Evolutionary conservation across 257 asterid genomes (phyloP).

Genomic region (Paraleonurus japonicus): DNA sequence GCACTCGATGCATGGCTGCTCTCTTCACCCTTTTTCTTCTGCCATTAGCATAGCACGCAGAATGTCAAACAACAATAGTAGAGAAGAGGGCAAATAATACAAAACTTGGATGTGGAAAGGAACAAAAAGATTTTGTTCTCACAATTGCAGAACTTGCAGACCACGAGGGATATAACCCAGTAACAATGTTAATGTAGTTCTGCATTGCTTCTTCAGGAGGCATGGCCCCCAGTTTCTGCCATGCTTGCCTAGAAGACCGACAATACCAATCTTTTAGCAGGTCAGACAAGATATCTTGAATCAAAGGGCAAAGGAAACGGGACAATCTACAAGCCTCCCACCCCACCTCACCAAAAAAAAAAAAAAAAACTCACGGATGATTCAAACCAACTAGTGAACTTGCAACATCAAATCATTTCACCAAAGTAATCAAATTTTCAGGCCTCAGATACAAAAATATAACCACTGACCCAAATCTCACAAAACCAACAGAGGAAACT

Average conservation of each 20-base stretch:
- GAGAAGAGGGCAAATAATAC: not conserved
- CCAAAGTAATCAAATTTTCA: not conserved
- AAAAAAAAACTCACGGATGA: no score
- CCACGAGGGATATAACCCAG: constrained; percentile 49
- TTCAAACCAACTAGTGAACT: not conserved
- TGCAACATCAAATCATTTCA: not conserved
- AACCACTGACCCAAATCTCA: not conserved
- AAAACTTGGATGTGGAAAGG: not conserved
- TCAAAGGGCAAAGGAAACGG: not conserved
- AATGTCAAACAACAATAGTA: not conserved
- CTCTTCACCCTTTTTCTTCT: constrained; percentile 47
- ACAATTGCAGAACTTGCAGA: constrained; percentile 24
- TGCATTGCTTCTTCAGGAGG: not conserved
- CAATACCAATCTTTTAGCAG: constrained; percentile 8
- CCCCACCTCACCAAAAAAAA: no score
- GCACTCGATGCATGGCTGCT: constrained; percentile 31
- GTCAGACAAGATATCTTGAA: no score
- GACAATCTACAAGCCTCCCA: no score
- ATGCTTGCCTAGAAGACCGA: constrained; percentile 52
- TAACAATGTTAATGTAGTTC: constrained; percentile 43
- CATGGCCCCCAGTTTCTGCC: constrained; percentile 60
- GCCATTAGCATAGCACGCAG: constrained; percentile 26
- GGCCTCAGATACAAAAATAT: not conserved
- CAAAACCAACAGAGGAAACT: not conserved
- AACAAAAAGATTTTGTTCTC: not conserved